Evolutionary conservation across 805 yeast genomes (phyloP).

Genomic region (Saccharomycopsis schoenii): DNA sequence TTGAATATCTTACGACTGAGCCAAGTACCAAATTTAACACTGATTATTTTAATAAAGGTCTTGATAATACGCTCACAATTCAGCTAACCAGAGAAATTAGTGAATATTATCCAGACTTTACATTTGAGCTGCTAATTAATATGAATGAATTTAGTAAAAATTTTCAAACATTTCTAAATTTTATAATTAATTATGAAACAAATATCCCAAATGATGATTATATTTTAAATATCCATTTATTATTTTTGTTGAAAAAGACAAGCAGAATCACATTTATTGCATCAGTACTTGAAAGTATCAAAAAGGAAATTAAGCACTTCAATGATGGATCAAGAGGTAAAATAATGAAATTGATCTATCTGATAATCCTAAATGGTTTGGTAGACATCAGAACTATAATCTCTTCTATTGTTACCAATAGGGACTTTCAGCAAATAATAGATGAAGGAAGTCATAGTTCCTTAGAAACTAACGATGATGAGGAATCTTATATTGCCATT

Average conservation of each 20-base stretch:
- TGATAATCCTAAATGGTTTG: not conserved
- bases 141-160: slow-evolving; percentile 5
- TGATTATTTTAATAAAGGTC: not conserved
- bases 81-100: not conserved
- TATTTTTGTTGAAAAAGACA: not conserved
- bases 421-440: not conserved
- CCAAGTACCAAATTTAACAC: slow-evolving; percentile 2
- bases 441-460: not conserved
- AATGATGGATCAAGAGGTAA: not conserved
- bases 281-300: not conserved
- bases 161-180: slow-evolving; percentile 3
- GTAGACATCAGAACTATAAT: not conserved
- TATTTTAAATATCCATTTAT: not conserved
- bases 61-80: not conserved
- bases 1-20: slow-evolving; percentile 16
- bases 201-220: not conserved
- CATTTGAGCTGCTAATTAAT: not conserved
- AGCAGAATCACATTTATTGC: not conserved
- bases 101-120: not conserved
- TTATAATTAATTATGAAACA: not conserved
- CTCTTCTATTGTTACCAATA: not conserved
- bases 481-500: not conserved
- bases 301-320: not conserved
- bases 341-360: not conserved
- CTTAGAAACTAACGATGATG: not conserved